Evolutionary conservation across 805 yeast genomes (phyloP).

Genomic region (Komagataella phaffii): DNA sequence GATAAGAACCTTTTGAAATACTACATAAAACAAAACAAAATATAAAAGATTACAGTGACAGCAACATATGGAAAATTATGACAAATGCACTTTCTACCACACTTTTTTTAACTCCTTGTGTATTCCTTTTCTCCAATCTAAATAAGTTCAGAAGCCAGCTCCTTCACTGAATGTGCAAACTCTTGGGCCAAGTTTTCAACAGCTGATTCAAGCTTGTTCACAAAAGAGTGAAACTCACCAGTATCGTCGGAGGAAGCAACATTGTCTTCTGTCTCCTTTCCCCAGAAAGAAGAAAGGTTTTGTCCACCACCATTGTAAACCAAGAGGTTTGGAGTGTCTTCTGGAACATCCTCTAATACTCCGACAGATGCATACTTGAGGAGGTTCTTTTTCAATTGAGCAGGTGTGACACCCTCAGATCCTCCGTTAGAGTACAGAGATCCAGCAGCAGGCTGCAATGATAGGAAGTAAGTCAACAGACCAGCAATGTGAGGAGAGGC

Average conservation of each 20-base stretch:
- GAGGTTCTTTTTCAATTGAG: conserved; percentile 63
- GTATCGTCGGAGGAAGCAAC: not conserved
- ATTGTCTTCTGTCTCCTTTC: conserved; percentile 4
- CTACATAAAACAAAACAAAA: not conserved
- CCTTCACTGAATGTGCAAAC: not conserved
- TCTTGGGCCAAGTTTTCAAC: not conserved
- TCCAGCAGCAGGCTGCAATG: conserved; percentile 66
- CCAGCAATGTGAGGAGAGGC: conserved; percentile 97
- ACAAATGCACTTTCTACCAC: not conserved
- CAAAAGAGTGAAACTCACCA: not conserved
- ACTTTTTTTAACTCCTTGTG: not conserved
- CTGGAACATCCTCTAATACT: conserved; percentile 37
- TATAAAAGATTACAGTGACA: not conserved
- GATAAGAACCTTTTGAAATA: not conserved
- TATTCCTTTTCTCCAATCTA: not conserved
- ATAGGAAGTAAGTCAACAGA: conserved; percentile 74
- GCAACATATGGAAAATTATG: not conserved
- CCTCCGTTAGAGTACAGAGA: conserved; percentile 39
- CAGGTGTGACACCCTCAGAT: conserved; percentile 53
- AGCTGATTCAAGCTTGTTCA: not conserved
- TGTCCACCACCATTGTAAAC: conserved; percentile 78
- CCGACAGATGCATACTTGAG: conserved; percentile 54
- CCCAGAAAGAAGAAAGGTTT: conserved; percentile 55
- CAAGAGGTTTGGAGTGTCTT: conserved; percentile 63
- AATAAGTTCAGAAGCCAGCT: not conserved